phyloP scores from a whole-genome alignment of 345 rosid species.

The Viola odorata region DNA sequence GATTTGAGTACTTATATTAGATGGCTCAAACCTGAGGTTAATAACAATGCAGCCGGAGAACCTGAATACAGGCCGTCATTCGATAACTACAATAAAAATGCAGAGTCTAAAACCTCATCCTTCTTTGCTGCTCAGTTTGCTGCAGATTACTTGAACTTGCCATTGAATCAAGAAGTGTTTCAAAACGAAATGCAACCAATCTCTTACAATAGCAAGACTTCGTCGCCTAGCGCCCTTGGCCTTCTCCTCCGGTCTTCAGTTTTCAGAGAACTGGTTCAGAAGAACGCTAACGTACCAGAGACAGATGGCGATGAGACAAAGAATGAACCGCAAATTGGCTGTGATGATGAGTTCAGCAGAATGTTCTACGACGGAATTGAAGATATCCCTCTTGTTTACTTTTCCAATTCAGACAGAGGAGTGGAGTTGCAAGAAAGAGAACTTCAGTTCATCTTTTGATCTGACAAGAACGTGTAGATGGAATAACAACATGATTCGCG shows the following conservation, averaged over 20 bases:
- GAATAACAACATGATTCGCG: neutral
- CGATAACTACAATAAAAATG: slow-evolving; percentile 21
- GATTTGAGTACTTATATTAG: slow-evolving; percentile 45
- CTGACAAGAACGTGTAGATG: neutral
- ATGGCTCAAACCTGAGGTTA: slow-evolving; percentile 43
- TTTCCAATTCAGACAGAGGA: slow-evolving; percentile 21
- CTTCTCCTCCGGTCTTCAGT: slow-evolving; percentile 51
- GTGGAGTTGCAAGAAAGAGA: slow-evolving; percentile 31
- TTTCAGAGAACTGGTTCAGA: slow-evolving; percentile 51
- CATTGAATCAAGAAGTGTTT: slow-evolving; percentile 19
- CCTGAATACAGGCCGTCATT: slow-evolving; percentile 12
- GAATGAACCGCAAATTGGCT: slow-evolving; percentile 18
- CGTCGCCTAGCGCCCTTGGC: slow-evolving; percentile 50
- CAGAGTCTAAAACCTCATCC: slow-evolving; percentile 28
- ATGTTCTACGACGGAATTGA: slow-evolving; percentile 31
- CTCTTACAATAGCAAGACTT: slow-evolving; percentile 22
- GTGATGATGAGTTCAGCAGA: slow-evolving; percentile 37
- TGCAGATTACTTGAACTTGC: slow-evolving; percentile 20
- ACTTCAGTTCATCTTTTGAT: slow-evolving; percentile 30
- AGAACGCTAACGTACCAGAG: slow-evolving; percentile 31
- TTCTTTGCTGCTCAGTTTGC: slow-evolving; percentile 17
- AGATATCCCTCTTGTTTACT: slow-evolving; percentile 27
- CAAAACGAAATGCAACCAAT: slow-evolving; percentile 12
- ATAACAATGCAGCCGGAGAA: slow-evolving; percentile 15
- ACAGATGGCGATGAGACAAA: slow-evolving; percentile 30